These are phyloP conservation scores for Elsinoe arachidis DNA, from an alignment of 2,329 filamentous ascomycete species.

Conservation along the genomic window DNA sequence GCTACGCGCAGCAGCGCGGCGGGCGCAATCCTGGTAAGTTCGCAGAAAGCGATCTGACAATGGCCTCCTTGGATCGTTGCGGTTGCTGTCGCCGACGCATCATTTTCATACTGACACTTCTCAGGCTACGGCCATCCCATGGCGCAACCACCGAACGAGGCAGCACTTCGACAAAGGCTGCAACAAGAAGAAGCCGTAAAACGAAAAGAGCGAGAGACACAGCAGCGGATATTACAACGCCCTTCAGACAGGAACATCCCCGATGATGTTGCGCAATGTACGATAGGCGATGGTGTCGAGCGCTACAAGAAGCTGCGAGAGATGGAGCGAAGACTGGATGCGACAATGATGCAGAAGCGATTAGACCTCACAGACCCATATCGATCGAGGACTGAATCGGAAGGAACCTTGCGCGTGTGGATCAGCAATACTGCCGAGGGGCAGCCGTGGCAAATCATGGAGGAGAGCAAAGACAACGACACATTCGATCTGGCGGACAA, in stretches of 20 bases:
- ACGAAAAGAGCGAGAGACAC: constrained; percentile 51
- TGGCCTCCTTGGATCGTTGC: neutral
- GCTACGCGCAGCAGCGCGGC: constrained; percentile 8
- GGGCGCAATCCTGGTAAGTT: constrained; percentile 2
- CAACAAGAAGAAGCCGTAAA: constrained; percentile 36
- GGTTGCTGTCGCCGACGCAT: neutral
- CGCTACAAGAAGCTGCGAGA: constrained; percentile 79
- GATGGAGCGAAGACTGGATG: constrained; percentile 79
- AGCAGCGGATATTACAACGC: constrained; percentile 74
- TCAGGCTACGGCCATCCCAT: constrained; percentile 5
- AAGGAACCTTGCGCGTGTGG: constrained; percentile 83
- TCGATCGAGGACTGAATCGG: constrained; percentile 25
- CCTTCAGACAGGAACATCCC: constrained; percentile 93
- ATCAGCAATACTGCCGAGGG: constrained; percentile 90
- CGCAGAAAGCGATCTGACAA: neutral
- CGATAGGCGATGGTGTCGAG: constrained; percentile 71
- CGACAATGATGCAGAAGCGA: constrained; percentile 87
- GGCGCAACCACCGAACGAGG: constrained; percentile 43
- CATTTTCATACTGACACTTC: too few relatives aligned
- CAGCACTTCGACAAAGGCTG: constrained; percentile 39
- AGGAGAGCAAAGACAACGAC: constrained; percentile 55
- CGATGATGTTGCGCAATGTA: constrained; percentile 68
- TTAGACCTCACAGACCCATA: constrained; percentile 79
- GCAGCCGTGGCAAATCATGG: constrained; percentile 77
- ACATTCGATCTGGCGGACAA: constrained; percentile 71